Percentiles rank a stretch among this genome's conserved stretches.
phyloP scores from a whole-genome alignment of 345 rosid species.

The Citropsis articulata region DNA sequence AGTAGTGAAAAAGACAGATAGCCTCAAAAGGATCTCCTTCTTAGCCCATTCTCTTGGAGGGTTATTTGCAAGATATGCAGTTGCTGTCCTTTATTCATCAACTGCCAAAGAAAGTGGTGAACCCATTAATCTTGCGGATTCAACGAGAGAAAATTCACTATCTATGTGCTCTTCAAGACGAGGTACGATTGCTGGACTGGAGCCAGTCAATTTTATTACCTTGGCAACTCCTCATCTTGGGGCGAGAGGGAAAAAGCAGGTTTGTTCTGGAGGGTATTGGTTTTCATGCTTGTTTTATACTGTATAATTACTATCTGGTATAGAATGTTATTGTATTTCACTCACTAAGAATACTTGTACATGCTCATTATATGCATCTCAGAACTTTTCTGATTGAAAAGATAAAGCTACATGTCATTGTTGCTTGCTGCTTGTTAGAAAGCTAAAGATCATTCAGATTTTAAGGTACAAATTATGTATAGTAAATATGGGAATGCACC shows the following conservation, averaged over 20 bases:
- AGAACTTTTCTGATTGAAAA: background rate
- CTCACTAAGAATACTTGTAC: background rate
- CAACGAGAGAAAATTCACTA: conserved; percentile 29
- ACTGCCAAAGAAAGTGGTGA: conserved; percentile 20
- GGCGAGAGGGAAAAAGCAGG: conserved; percentile 97
- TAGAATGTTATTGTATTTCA: background rate
- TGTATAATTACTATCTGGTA: background rate
- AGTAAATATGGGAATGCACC: background rate
- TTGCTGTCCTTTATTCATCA: conserved; percentile 65
- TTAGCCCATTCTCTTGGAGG: conserved; percentile 99
- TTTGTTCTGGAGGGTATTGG: conserved; percentile 35
- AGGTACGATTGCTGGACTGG: conserved; percentile 83
- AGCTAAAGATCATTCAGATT: background rate
- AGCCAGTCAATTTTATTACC: conserved; percentile 88
- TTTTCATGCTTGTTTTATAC: conserved; percentile 2
- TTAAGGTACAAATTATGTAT: background rate
- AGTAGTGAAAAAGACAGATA: conserved; percentile 66
- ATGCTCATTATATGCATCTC: conserved; percentile 1
- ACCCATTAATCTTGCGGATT: conserved; percentile 29
- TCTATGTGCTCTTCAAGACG: conserved; percentile 25
- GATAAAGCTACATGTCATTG: background rate
- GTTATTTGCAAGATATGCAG: conserved; percentile 89
- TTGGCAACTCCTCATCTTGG: conserved; percentile 99
- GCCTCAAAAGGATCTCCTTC: conserved; percentile 83
- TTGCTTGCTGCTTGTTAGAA: background rate